Conservation (phyloP, 2,329 filamentous ascomycete species). For the Catunica adiposa region DNA sequence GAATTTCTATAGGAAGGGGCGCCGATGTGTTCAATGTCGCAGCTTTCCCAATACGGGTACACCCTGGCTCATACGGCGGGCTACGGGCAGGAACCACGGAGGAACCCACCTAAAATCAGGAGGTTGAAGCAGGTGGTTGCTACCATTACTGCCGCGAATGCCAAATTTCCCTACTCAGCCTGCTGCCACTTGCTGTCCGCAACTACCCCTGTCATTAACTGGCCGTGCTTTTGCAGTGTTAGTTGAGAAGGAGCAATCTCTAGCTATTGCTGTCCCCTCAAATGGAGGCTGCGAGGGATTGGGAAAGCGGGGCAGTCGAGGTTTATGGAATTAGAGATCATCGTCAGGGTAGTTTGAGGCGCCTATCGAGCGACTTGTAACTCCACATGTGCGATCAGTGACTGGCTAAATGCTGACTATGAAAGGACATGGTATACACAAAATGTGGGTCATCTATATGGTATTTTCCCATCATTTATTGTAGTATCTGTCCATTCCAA, state of each 20-base stretch:
- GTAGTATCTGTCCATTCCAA: neutral
- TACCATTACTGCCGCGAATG: neutral
- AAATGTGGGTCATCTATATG: too few species aligned
- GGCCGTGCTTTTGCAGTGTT: neutral
- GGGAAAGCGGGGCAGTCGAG: neutral
- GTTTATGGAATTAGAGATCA: neutral
- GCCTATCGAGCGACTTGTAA: neutral
- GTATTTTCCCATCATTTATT: too few species aligned
- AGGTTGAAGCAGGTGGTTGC: neutral
- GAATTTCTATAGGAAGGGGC: slow-evolving; percentile 1
- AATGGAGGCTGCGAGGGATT: neutral
- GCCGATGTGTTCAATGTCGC: neutral
- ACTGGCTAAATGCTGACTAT: too few species aligned
- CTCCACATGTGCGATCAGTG: too few species aligned
- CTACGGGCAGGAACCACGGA: neutral
- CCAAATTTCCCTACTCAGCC: too few species aligned
- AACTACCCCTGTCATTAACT: neutral
- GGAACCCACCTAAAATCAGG: neutral
- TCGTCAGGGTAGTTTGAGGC: neutral
- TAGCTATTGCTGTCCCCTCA: neutral
- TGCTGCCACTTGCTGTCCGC: neutral
- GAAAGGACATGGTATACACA: too few species aligned
- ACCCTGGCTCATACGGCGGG: neutral
- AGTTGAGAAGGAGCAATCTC: neutral
- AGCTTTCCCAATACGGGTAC: neutral